Percentiles rank a stretch among this genome's conserved stretches.
phyloP scores from a whole-genome alignment of 2,329 filamentous ascomycete species.

The Boeremia exigua region DNA sequence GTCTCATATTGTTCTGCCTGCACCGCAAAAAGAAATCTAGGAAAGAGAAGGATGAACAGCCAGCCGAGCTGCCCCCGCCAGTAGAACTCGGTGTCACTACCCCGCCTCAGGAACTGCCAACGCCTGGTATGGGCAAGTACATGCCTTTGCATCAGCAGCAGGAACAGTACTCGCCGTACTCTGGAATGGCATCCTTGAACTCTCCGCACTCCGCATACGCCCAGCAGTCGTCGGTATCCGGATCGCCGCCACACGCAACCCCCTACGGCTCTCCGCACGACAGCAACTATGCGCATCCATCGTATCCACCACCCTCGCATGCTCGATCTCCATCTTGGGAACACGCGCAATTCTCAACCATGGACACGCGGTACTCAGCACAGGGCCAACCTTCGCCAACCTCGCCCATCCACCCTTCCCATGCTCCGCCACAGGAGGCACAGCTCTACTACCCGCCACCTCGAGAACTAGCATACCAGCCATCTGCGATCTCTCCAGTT shows the following conservation, averaged over 20 bases:
- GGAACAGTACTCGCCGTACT: slow-evolving; percentile 14
- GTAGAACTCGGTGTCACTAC: slow-evolving; percentile 41
- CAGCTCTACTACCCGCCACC: slow-evolving; percentile 41
- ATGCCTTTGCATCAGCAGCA: slow-evolving; percentile 34
- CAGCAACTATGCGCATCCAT: slow-evolving; percentile 5
- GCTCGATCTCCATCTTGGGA: slow-evolving; percentile 28
- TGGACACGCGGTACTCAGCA: slow-evolving; percentile 27
- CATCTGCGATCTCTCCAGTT: slow-evolving; percentile 20
- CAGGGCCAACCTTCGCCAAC: slow-evolving; percentile 33
- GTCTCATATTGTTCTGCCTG: slow-evolving; percentile 45
- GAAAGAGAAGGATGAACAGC: slow-evolving; percentile 14
- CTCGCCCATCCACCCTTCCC: slow-evolving; percentile 20
- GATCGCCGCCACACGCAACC: slow-evolving; percentile 19
- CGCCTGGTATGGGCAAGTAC: slow-evolving; percentile 34
- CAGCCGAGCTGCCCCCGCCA: slow-evolving; percentile 30
- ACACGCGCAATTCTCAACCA: slow-evolving; percentile 24
- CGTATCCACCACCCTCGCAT: slow-evolving; percentile 22
- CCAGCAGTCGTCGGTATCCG: slow-evolving; percentile 26
- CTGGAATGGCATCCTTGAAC: slow-evolving; percentile 14
- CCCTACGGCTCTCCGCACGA: slow-evolving; percentile 11
- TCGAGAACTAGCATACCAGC: slow-evolving; percentile 22
- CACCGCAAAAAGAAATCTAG: slow-evolving; percentile 46
- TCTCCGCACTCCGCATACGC: slow-evolving; percentile 25
- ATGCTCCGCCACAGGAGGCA: slow-evolving; percentile 21
- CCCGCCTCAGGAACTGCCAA: slow-evolving; percentile 38